Evolutionary conservation across 306 rosid genomes (phyloP), one percentile per base, ranked within the genome.

Genomic region (Cicer bijugum): DNA sequence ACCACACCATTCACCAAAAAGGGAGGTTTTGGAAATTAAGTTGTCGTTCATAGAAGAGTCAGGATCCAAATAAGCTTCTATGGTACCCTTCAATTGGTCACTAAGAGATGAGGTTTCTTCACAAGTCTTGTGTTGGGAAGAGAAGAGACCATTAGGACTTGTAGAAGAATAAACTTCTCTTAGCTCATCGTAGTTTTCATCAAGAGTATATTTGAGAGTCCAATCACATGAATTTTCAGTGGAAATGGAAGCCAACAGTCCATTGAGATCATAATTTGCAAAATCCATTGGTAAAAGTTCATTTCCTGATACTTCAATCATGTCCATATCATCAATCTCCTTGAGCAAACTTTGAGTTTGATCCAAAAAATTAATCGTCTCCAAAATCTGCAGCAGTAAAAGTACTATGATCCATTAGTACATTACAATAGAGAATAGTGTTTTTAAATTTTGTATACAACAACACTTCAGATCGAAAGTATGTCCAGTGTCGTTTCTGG

Each of bases 221-320:
- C 82, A 80, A 70, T 78, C 70, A 74, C 63, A 51, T 28, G 85
- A 83, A 75, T 70, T 83, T 40, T 72, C 85, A 57, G 88, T 71
- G 58, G 87, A 82, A 77, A 86, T 8, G 63, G 93, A 82, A 78
- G 82, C 82, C 61, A 89, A 75, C 76, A 89, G 68, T 20, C 82
- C 89, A 71, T 85, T 51, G 14, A 82, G 66, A 70, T 86, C 89
- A 71, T 43, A 80, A 51, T 39, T 73, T 47, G 82, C 87, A 67
- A 57, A 76, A 69, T 79, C 89, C 67, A 67, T 64, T 6, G 84
- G 51, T 37, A 78, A 82, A 55, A 73, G 55, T 37, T 37, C 76
- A 73, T 70, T 79, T 71, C 52, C 80, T 53, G 68, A 65, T 8
- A 52, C 59, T 5, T 63, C 67, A 66, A 65, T 17, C 66, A 65